Evolutionary conservation across 2,329 filamentous ascomycete genomes (phyloP), one percentile per base, ranked within the genome.

Genomic region (Chaetomiaceae sp.): DNA sequence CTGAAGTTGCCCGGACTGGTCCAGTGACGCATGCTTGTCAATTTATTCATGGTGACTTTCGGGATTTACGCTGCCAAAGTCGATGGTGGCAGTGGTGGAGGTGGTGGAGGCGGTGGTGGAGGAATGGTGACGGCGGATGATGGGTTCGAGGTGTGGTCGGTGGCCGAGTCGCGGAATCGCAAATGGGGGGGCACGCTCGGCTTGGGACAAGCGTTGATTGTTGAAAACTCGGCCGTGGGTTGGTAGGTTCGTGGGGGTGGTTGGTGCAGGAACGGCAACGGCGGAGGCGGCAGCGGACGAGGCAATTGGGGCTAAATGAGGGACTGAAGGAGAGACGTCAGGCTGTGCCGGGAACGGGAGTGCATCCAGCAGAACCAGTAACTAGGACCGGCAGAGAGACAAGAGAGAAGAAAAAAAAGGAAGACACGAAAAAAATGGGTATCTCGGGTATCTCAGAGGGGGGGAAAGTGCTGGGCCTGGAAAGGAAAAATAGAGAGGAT

Each of bases 1-100:
- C 79, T 78, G 62, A 84, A 84, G 69, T 79, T 82, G 63, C 80
- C 48, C 39, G 52, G 81, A 65, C 77, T 82, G 67, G 80, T 79
- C 82, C 82, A 85, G 74, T 84, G 80, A 75, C 82, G 80, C 81
- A 85, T 84, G 66, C 83, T 83, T 68, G 80, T 79, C 70, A 85
- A 70, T 72, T 85, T 85, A 73, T 85, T 85, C 82, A 85, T 85
- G 65, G 64, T 82, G 76, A 38, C 16, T 34, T n/a, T n/a, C 23
- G 37, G 35, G 40, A 16, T 20, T 21, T 20, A 37, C 44, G 47
- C 41, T 53, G 19, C n/a, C 50, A 35, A 39, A 40, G 49, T 43
- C n/a, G 39, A 38, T 44, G 38, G 48, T n/a, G n/a, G n/a, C n/a
- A 23, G 45, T 19, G 14, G 39, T 16, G 37, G 39, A 44, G 35